These are phyloP conservation scores for Cnidoscolus chayamansa DNA, from an alignment of 441 rosid genomes.

Conservation along the genomic window DNA sequence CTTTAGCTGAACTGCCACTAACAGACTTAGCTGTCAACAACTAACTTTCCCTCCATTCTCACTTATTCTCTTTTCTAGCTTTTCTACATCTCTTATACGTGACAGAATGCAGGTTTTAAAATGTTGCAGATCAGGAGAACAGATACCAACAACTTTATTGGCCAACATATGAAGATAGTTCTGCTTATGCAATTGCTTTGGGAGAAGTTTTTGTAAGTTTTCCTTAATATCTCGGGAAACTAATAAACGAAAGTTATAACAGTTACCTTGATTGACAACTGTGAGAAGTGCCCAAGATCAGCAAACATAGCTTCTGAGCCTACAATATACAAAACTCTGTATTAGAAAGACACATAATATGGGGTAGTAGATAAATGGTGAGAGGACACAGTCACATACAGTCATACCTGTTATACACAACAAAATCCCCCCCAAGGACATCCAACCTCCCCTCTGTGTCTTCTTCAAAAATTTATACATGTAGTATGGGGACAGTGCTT, in stretches of 20 bases:
- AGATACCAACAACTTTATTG: too few relatives aligned
- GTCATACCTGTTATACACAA: slow-evolving; percentile 71
- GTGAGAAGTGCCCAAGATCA: slow-evolving; percentile 88
- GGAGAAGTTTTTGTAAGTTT: neutral
- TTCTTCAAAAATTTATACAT: slow-evolving; percentile 80
- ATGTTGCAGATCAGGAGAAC: too few relatives aligned
- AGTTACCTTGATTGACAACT: slow-evolving; percentile 70
- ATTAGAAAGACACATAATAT: slow-evolving; percentile 1
- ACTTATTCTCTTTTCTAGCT: too few relatives aligned
- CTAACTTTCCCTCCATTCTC: too few relatives aligned
- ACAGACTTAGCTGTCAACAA: too few relatives aligned
- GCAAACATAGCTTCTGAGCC: slow-evolving; percentile 97
- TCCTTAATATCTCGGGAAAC: too few relatives aligned
- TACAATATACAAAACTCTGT: slow-evolving; percentile 19
- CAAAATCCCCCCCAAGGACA: slow-evolving; percentile 85
- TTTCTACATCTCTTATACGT: too few relatives aligned
- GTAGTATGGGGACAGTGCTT: slow-evolving; percentile 88
- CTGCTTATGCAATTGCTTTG: neutral
- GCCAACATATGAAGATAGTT: neutral
- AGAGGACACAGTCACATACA: neutral
- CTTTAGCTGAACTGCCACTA: too few relatives aligned
- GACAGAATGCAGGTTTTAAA: too few relatives aligned
- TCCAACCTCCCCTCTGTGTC: slow-evolving; percentile 84
- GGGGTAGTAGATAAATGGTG: neutral
- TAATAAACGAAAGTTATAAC: neutral